Evolutionary conservation across 208 protist species (phyloP).

Genomic region (Trypanosoma theileri): DNA sequence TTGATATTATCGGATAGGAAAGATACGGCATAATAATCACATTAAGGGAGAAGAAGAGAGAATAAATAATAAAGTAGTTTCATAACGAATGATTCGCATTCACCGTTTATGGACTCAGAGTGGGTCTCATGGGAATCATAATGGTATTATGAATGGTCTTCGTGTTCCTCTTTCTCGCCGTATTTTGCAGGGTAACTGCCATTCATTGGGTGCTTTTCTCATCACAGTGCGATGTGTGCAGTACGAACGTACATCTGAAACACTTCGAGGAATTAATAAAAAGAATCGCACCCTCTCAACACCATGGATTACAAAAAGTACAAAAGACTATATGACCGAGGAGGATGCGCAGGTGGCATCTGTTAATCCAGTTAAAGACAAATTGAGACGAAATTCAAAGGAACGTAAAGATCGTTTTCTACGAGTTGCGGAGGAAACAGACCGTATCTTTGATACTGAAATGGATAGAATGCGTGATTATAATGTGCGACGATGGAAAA

Average conservation of each 20-base stretch:
- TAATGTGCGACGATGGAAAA: constrained; percentile 45
- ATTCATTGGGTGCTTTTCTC: constrained; percentile 10
- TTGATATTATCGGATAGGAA: too few relatives aligned
- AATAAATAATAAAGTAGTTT: neutral
- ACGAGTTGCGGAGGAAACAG: constrained; percentile 46
- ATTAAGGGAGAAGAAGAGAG: neutral
- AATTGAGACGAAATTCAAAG: constrained; percentile 22
- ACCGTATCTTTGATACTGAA: constrained; percentile 65
- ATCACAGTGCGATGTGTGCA: constrained; percentile 39
- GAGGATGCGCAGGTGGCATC: constrained; percentile 41
- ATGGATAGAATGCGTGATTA: constrained; percentile 76
- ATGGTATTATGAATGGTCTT: neutral
- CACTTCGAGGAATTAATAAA: constrained; percentile 71
- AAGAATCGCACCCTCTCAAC: constrained; percentile 33
- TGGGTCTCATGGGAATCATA: neutral
- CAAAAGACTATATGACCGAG: constrained; percentile 86
- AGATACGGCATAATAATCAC: too few relatives aligned
- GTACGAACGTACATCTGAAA: constrained; percentile 74
- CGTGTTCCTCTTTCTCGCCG: constrained; percentile 6
- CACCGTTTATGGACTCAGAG: constrained; percentile 13
- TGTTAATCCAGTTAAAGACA: constrained; percentile 31
- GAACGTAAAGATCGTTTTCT: constrained; percentile 29
- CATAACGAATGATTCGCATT: constrained; percentile 24
- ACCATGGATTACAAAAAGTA: constrained; percentile 86
- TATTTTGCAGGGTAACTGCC: neutral